Evolutionary conservation across 208 protist genomes (phyloP), one percentile per base, ranked within the genome.

Genomic region (Trypanosoma conorhini): DNA sequence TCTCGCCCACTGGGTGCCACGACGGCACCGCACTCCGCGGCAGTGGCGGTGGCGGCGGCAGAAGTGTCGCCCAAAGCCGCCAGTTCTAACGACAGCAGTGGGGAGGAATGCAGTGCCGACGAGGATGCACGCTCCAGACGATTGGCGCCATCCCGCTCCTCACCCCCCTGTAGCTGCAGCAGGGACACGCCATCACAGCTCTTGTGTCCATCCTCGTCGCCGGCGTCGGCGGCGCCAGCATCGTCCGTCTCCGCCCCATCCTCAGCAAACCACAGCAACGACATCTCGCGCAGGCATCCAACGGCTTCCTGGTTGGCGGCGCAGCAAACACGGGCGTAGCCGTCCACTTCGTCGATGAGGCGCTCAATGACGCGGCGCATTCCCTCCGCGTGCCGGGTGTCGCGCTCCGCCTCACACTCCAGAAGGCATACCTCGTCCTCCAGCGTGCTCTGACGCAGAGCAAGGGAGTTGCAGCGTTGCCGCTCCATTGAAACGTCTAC

Each of bases 321-420:
- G 10, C 24, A 26, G 33, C 51, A 70, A 8, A 22, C n/a, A 7
- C 24, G 19, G 0, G 33, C n/a, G 55, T 62, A 8, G 33, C 0
- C 22, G 15, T 60, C 55, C 22, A 60, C 35, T 5, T 60, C 40
- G 35, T 35, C 54, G 10, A 62, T 52, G 13, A 51, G 28, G 21
- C 35, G 40, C 0, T 62, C n/a, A n/a, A 62, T 8, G 9, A 33
- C 21, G 24, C 54, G 54, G 28, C 38, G 30, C 35, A 38, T n/a
- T 0, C 52, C 26, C 21, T 30, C 51, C 28, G 21, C 54, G 28
- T 38, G 52, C 17, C 61, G 35, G 42, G 24, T 55, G 17, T 55
- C 63, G 22, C 35, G 50, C 50, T 57, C 63, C 30, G 30, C 63
- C 31, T 42, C 30, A 8, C 48, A 54, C 62, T 55, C 48, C 44